These are phyloP conservation scores for Backusella liffmaniae DNA, from an alignment of 192 early-diverging fungal genomes.

Conservation along the genomic window DNA sequence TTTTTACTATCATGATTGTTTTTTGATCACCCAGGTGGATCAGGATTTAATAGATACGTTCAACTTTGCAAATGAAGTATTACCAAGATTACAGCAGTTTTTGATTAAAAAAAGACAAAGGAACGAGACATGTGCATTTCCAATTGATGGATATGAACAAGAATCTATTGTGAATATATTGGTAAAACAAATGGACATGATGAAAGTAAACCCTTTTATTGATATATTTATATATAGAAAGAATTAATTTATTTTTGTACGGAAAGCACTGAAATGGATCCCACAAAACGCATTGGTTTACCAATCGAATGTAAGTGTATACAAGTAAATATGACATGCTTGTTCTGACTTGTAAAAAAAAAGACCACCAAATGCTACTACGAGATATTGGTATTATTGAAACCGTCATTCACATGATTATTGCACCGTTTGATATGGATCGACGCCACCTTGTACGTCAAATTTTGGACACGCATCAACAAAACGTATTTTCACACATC, in stretches of 20 bases:
- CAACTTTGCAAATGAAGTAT: constrained; percentile 21
- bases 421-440: constrained; percentile 13
- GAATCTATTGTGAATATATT: constrained; percentile 14
- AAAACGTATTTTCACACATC: not conserved
- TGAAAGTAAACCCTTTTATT: not conserved
- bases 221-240: not conserved
- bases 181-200: not conserved
- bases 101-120: constrained; percentile 8
- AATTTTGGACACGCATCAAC: not conserved
- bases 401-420: constrained; percentile 22
- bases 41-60: constrained; percentile 3
- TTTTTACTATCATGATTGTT: constrained; percentile 28
- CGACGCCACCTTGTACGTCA: constrained; percentile 6
- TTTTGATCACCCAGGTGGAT: constrained; percentile 13
- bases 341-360: not conserved
- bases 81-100: constrained; percentile 19
- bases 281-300: constrained; percentile 11
- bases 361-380: constrained; percentile 22
- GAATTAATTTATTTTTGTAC: constrained; percentile 21
- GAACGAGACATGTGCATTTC: constrained; percentile 3
- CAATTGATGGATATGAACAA: constrained; percentile 8
- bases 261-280: constrained; percentile 14
- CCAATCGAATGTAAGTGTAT: constrained; percentile 16
- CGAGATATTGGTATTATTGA: constrained; percentile 26
- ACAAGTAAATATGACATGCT: too few relatives aligned